Conservation (phyloP, 352 stramenopile genomes). For the Globisporangium lucens region DNA sequence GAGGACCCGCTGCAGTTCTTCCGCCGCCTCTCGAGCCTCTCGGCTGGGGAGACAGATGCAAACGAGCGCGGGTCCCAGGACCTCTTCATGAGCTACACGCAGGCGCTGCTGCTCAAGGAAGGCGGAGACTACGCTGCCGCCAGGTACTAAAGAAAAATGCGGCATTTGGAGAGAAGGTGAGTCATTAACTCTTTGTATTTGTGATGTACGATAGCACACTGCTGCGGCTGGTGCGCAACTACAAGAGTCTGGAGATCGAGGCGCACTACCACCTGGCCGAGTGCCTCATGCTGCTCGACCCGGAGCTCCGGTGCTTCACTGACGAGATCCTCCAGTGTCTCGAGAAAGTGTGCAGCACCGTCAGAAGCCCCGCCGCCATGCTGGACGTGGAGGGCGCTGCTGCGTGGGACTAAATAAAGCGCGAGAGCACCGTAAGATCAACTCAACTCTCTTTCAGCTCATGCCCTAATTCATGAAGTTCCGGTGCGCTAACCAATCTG, state of each 20-base stretch:
- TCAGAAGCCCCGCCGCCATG: not conserved
- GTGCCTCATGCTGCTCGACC: slow-evolving; percentile 41
- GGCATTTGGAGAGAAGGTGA: too few relatives aligned
- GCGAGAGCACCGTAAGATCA: slow-evolving; percentile 27
- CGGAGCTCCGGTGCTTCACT: slow-evolving; percentile 19
- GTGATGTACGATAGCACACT: slow-evolving; percentile 17
- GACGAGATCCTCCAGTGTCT: slow-evolving; percentile 31
- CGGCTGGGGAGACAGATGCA: not conserved
- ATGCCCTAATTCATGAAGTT: not conserved
- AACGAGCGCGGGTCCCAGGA: slow-evolving; percentile 15
- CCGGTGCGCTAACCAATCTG: not conserved
- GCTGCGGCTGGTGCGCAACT: slow-evolving; percentile 24
- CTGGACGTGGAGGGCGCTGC: slow-evolving; percentile 16
- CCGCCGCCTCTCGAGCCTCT: slow-evolving; percentile 14
- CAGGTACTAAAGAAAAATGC: slow-evolving; percentile 19
- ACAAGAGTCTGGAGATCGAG: slow-evolving; percentile 25
- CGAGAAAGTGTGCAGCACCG: slow-evolving; percentile 22
- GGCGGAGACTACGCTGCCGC: slow-evolving; percentile 29
- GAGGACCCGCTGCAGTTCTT: slow-evolving; percentile 33
- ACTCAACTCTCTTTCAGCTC: not conserved
- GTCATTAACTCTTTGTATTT: not conserved
- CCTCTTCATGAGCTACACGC: slow-evolving; percentile 34
- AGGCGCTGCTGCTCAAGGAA: slow-evolving; percentile 41
- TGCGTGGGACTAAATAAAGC: slow-evolving; percentile 17
- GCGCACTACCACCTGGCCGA: slow-evolving; percentile 40